Evolutionary conservation across 257 asterid genomes (phyloP), one percentile per base, ranked within the genome.

Genomic region (Catharanthus roseus): DNA sequence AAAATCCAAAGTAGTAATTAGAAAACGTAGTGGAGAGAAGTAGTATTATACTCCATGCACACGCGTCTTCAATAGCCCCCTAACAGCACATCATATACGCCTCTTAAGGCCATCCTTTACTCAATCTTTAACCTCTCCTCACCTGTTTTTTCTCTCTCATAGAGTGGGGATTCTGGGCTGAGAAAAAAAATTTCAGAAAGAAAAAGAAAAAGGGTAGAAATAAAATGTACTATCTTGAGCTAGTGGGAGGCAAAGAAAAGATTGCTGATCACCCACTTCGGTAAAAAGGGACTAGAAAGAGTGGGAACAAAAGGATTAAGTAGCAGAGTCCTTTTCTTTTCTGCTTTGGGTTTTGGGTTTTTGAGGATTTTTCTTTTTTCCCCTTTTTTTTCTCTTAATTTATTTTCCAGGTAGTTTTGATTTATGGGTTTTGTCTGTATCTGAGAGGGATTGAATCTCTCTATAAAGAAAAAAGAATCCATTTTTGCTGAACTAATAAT

Each of bases 231-330:
- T n/a, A n/a, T 73, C 29, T 38, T 38, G n/a, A 38, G 42, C n/a
- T 81, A 83, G 86, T 85, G 80, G 81, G 85, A 71, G 50, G 73
- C 54, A 74, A 67, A 71, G 78, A 72, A 74, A 74, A 77, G 56
- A 50, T 67, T 64, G 51, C 47, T 51, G 66, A 71, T 44, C 57
- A 28, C 58, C 73, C 70, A 76, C 28, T 24, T 31, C 9, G 36
- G 29, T 28, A 33, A 74, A 39, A 58, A 64, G 10, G 60, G 39
- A 29, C 28, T 49, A 49, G 55, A 77, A 80, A 57, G 45, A 67
- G 42, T 47, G 70, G 65, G 62, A 34, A 68, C n/a, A 45, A 55
- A 64, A 69, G 74, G 74, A 56, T 63, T 38, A 36, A 24, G 68
- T 21, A 53, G 58, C 51, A 63, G 62, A 56, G 74, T 57, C 71